These are phyloP conservation scores for Hyaloscypha hepaticicola DNA, from an alignment of 495 filamentous ascomycete genomes.

Conservation along the genomic window DNA sequence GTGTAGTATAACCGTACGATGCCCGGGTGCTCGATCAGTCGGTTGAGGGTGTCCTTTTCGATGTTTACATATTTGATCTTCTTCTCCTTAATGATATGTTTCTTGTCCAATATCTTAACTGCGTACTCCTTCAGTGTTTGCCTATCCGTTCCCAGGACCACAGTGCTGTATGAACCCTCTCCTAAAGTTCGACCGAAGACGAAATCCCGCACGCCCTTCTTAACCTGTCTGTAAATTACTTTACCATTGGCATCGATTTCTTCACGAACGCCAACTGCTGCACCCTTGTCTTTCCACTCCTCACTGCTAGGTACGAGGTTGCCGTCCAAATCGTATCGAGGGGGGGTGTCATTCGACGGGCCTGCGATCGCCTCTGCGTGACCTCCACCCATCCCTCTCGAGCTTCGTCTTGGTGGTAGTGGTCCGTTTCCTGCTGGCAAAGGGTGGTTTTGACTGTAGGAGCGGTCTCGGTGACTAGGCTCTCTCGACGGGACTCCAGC, in stretches of 20 bases:
- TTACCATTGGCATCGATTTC: slow-evolving; percentile 83
- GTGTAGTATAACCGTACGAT: slow-evolving; percentile 98
- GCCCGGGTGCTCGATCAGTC: slow-evolving; percentile 92
- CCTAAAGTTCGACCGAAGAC: slow-evolving; percentile 88
- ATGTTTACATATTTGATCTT: slow-evolving; percentile 99
- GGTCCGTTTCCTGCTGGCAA: slow-evolving; percentile 55
- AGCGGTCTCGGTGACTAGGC: slow-evolving; percentile 66
- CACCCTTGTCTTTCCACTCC: slow-evolving; percentile 94
- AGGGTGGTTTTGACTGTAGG: slow-evolving; percentile 58
- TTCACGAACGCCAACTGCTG: slow-evolving; percentile 72
- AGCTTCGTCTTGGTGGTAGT: slow-evolving; percentile 66
- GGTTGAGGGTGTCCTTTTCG: slow-evolving; percentile 96
- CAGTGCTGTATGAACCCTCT: slow-evolving; percentile 97
- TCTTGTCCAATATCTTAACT: slow-evolving; percentile 97
- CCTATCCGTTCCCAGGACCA: slow-evolving; percentile 90
- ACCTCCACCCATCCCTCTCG: slow-evolving; percentile 56
- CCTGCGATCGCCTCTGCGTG: slow-evolving; percentile 36
- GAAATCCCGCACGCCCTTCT: slow-evolving; percentile 98
- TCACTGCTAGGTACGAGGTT: slow-evolving; percentile 71
- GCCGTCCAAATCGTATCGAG: slow-evolving; percentile 60
- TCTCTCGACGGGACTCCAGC: slow-evolving; percentile 66
- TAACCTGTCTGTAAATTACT: slow-evolving; percentile 77
- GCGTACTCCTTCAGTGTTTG: slow-evolving; percentile 96
- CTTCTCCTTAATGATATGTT: slow-evolving; percentile 99
- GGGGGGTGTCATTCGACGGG: slow-evolving; percentile 40